Evolutionary conservation across 2,329 filamentous ascomycete genomes (phyloP), one percentile per base, ranked within the genome.

Genomic region (Neobulgaria alba): DNA sequence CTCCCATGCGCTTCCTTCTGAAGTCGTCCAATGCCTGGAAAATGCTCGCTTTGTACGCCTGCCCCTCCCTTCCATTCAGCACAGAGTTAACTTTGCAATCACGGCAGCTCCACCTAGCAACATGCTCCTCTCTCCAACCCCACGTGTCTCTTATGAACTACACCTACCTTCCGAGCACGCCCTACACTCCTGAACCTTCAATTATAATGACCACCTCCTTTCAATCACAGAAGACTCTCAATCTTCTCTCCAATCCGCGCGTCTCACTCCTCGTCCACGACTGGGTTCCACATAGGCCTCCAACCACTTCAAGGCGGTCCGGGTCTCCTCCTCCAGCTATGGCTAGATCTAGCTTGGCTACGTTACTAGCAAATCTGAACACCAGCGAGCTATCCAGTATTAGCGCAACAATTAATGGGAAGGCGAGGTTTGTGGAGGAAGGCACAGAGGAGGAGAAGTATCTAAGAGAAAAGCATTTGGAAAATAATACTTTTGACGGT

Each of bases 121-220:
- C 92, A 42, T 93, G 85, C 63, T 79, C 79, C 54, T 73, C 83
- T 52, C 83, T 92, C 57, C 71, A 79, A 49, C 92, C 92, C 8
- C 87, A 96, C 62, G 86, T 96, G 51, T 93, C 88, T 29, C 78
- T 98, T 50, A 98, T 98, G 92, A 95, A 94, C 70, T 96, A 96
- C 69, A 96, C 92, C 58, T 96, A 95, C 66, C 82, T 98, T 16
- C 83, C 88, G 29, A 79, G 73, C 4, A 85, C 84, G 12, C 80
- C 79, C 29, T 82, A 79, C 63, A 73, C 76, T 29, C 59, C 72
- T 38, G 65, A 68, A n/a, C 82, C 87, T n/a, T 83, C 88, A 49
- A 93, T 96, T 59, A 83, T 96, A 71, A 89, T 90, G 84, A 96
- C 92, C 41, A 93, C 84, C 33, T 87, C 87, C 53, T 78, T 81